phyloP scores from a whole-genome alignment of 73 alveolate genomes.

The Stentor roeselii region DNA sequence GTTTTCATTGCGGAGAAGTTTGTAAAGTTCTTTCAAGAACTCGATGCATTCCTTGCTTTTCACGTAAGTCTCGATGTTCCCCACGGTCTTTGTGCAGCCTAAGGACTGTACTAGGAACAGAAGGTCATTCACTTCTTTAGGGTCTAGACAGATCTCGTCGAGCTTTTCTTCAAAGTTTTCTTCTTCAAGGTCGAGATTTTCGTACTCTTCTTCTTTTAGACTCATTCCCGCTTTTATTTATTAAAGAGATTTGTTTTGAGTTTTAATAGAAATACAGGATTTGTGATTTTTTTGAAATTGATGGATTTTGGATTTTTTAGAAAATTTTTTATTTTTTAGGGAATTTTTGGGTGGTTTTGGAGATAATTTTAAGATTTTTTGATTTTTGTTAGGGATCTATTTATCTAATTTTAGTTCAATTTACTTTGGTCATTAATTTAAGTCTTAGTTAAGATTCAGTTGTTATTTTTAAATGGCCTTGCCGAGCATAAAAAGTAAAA shows the following conservation, averaged over 20 bases:
- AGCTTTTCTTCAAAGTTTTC: not conserved
- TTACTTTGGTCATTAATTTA: too few species aligned
- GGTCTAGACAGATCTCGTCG: slow-evolving; percentile 12
- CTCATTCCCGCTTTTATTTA: not conserved
- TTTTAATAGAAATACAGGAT: too few species aligned
- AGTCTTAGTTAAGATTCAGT: too few species aligned
- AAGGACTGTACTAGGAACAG: slow-evolving; percentile 38
- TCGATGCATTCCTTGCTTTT: slow-evolving; percentile 51
- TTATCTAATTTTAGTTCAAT: too few species aligned
- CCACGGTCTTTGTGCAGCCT: slow-evolving; percentile 46
- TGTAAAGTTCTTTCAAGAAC: slow-evolving; percentile 44
- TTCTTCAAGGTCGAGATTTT: not conserved
- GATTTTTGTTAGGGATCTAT: too few species aligned
- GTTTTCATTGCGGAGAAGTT: slow-evolving; percentile 52
- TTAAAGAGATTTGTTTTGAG: not conserved
- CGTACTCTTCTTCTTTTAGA: not conserved
- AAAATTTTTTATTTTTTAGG: not conserved
- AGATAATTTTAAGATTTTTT: too few species aligned
- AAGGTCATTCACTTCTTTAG: slow-evolving; percentile 28
- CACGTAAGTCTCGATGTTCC: slow-evolving; percentile 55
- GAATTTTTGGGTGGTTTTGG: too few species aligned
- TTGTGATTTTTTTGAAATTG: too few species aligned
- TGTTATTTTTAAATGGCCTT: too few species aligned
- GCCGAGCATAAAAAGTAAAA: not conserved
- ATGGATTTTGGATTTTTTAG: not conserved